phyloP scores from a whole-genome alignment of 2,329 filamentous ascomycete genomes.

The Pestalotiopsis sp. region DNA sequence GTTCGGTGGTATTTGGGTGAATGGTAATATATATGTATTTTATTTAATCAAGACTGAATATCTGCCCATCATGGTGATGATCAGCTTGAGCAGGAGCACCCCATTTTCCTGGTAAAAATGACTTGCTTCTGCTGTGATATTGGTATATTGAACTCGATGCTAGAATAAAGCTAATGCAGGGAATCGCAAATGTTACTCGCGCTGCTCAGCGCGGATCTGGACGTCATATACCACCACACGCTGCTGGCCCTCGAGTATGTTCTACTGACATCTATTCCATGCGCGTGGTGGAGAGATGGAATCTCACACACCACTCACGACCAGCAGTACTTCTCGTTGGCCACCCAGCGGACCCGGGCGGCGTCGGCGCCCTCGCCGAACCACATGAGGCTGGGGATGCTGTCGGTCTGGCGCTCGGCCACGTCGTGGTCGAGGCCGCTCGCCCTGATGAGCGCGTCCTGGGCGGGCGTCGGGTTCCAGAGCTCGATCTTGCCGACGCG shows the following conservation, averaged over 20 bases:
- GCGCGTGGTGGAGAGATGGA: background rate
- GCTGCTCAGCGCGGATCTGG: too few relatives aligned
- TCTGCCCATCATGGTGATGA: too few relatives aligned
- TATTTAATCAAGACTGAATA: too few relatives aligned
- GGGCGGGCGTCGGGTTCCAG: conserved; percentile 75
- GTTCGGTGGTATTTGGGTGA: too few relatives aligned
- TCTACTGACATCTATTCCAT: background rate
- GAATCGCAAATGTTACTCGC: too few relatives aligned
- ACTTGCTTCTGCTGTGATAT: too few relatives aligned
- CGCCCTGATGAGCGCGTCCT: conserved; percentile 48
- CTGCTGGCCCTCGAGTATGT: background rate
- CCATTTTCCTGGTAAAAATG: too few relatives aligned
- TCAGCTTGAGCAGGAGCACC: too few relatives aligned
- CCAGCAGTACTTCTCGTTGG: conserved; percentile 80
- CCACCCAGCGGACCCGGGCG: conserved; percentile 68
- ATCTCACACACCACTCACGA: conserved; percentile 51
- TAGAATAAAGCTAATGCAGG: too few relatives aligned
- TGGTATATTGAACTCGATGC: too few relatives aligned
- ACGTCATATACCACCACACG: background rate
- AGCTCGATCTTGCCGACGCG: conserved; percentile 70
- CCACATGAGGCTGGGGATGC: conserved; percentile 74
- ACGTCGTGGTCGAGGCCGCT: conserved; percentile 51
- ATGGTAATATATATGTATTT: too few relatives aligned
- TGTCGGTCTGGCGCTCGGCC: conserved; percentile 63
- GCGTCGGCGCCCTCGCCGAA: conserved; percentile 55